These are phyloP conservation scores for Ampelocalamus luodianensis DNA, from an alignment of 176 grass and related monocot species.

Conservation along the genomic window DNA sequence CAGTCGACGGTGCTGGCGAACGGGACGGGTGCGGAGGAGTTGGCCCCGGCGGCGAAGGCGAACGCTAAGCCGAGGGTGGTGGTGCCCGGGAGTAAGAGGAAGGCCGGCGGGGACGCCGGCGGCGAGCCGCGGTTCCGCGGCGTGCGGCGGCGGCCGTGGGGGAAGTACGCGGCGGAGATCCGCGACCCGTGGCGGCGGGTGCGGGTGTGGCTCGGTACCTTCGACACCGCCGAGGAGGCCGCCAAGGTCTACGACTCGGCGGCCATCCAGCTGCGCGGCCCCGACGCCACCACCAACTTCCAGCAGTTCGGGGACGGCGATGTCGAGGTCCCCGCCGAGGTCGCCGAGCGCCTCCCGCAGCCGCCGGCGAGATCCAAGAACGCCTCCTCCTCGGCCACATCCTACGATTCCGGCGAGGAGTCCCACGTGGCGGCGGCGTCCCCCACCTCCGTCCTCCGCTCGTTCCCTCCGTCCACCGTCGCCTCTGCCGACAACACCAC, in stretches of 20 bases:
- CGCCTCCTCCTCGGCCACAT: constrained; percentile 46
- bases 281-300: constrained; percentile 90
- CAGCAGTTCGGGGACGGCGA: constrained; percentile 40
- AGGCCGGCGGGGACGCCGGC: constrained; percentile 37
- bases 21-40: constrained; percentile 14
- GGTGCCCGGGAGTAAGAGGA: constrained; percentile 42
- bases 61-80: background rate
- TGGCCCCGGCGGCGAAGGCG: background rate
- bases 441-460: constrained; percentile 84
- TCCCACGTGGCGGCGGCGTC: constrained; percentile 65
- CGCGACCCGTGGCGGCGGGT: constrained; percentile 85
- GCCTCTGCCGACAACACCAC: background rate
- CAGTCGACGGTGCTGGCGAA: constrained; percentile 16
- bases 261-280: constrained; percentile 85
- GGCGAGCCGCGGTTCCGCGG: constrained; percentile 79
- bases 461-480: constrained; percentile 38
- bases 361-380: constrained; percentile 45
- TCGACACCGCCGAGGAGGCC: constrained; percentile 93
- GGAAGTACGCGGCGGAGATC: constrained; percentile 99
- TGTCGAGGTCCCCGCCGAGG: constrained; percentile 31
- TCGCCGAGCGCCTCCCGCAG: constrained; percentile 19
- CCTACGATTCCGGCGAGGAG: constrained; percentile 79
- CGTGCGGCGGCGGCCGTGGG: constrained; percentile 84
- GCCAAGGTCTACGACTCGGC: constrained; percentile 90
- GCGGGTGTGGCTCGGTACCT: constrained; percentile 94